Conservation (phyloP, 164 flowering plant genomes). For the Aristolochia contorta region DNA sequence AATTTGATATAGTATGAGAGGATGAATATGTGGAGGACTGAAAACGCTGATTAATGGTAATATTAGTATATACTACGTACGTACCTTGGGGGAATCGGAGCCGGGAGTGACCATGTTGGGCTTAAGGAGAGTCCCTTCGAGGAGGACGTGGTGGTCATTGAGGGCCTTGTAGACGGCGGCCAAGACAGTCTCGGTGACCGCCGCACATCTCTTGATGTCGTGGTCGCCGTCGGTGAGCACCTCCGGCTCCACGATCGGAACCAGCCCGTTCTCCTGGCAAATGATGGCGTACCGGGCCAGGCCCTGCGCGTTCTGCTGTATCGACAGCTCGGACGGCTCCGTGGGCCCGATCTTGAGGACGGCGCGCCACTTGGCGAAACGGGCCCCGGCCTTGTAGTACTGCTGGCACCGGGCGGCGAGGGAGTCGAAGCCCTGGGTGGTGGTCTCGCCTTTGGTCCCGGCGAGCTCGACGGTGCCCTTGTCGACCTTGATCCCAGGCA, state of each 20-base stretch:
- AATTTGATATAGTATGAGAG: no score
- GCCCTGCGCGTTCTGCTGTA: slow-evolving; percentile 76
- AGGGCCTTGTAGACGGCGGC: slow-evolving; percentile 81
- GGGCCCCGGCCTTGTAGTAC: slow-evolving; percentile 79
- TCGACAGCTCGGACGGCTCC: slow-evolving; percentile 60
- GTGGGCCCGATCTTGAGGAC: slow-evolving; percentile 69
- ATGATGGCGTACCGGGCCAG: slow-evolving; percentile 77
- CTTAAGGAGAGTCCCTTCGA: slow-evolving; percentile 76
- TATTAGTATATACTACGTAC: no score
- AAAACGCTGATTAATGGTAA: no score
- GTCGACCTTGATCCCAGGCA: slow-evolving; percentile 85
- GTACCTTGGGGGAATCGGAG: slow-evolving; percentile 73
- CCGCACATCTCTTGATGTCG: slow-evolving; percentile 59
- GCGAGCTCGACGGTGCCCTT: slow-evolving; percentile 72
- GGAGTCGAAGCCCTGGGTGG: slow-evolving; percentile 68
- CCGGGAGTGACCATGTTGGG: slow-evolving; percentile 92
- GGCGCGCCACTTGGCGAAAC: slow-evolving; percentile 85
- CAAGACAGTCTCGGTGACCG: slow-evolving; percentile 59
- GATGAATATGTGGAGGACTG: no score
- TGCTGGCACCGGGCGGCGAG: slow-evolving; percentile 55
- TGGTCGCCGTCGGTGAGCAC: slow-evolving; percentile 62
- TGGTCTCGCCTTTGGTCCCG: slow-evolving; percentile 77
- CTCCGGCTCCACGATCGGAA: slow-evolving; percentile 86
- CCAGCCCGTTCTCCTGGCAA: slow-evolving; percentile 81
- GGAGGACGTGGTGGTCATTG: slow-evolving; percentile 77